Conservation (phyloP, 1,284 basidiomycete genomes). For the Schizophyllum amplum region DNA sequence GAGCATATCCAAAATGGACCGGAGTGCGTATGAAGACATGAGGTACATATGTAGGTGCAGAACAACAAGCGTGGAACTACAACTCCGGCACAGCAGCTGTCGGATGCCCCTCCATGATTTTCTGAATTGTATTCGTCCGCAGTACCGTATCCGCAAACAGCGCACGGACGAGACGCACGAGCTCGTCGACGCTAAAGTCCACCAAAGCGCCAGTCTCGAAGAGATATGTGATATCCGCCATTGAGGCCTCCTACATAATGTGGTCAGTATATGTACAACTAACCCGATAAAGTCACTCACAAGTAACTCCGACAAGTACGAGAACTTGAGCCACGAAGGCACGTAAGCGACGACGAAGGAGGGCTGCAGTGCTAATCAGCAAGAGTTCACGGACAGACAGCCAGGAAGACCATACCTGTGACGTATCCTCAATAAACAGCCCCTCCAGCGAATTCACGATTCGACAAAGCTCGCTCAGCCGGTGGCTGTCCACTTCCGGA, state of each 20-base stretch:
- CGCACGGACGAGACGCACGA: conserved; percentile 75
- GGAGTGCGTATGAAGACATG: too few relatives aligned
- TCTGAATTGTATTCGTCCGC: conserved; percentile 73
- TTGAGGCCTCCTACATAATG: conserved; percentile 69
- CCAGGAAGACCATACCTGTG: too few relatives aligned
- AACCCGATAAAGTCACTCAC: conserved; percentile 35
- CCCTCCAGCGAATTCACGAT: conserved; percentile 75
- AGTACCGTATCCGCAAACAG: conserved; percentile 89
- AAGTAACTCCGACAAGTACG: conserved; percentile 84
- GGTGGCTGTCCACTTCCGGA: conserved; percentile 82
- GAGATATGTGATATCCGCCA: conserved; percentile 89
- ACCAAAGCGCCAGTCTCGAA: conserved; percentile 88
- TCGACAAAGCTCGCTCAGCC: conserved; percentile 75
- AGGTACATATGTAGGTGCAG: too few relatives aligned
- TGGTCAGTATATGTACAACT: background rate
- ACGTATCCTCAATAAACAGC: conserved; percentile 54
- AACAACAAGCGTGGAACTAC: background rate
- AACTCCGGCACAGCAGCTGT: conserved; percentile 5
- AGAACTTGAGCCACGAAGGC: conserved; percentile 92
- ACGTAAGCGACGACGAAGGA: conserved; percentile 68
- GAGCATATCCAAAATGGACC: too few relatives aligned
- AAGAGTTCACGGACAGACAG: too few relatives aligned
- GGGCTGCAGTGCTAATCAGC: conserved; percentile 29
- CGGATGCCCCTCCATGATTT: conserved; percentile 56
- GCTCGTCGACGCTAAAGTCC: conserved; percentile 83